Evolutionary conservation across 768 basidiomycete genomes (phyloP).

Genomic region (Sistotremastrum niveocremeum): DNA sequence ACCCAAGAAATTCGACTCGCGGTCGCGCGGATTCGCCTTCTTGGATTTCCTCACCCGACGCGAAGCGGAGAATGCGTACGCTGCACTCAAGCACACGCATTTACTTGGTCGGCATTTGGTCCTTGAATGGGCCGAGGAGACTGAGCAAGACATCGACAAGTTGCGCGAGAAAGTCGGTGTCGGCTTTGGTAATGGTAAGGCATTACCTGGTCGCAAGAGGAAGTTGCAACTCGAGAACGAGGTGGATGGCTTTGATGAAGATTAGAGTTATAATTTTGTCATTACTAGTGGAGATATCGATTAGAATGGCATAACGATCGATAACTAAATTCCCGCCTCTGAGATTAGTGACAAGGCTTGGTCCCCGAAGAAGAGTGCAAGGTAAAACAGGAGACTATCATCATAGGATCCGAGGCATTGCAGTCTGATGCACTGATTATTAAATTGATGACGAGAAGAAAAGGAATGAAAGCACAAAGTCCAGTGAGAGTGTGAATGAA

Average conservation of each 20-base stretch:
- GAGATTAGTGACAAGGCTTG: too few species aligned
- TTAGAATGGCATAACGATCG: too few species aligned
- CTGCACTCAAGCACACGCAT: slow-evolving; percentile 83
- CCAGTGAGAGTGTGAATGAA: too few species aligned
- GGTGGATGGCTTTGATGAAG: slow-evolving; percentile 20
- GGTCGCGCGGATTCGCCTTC: slow-evolving; percentile 91
- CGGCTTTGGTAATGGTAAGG: slow-evolving; percentile 55
- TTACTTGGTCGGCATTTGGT: slow-evolving; percentile 92
- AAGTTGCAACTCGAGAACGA: slow-evolving; percentile 44
- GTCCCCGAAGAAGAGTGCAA: too few species aligned
- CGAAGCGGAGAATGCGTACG: slow-evolving; percentile 84
- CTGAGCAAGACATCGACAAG: slow-evolving; percentile 61
- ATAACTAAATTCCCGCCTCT: too few species aligned
- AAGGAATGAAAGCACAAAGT: too few species aligned
- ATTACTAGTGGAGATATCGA: neutral
- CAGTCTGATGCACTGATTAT: too few species aligned
- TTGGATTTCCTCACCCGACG: slow-evolving; percentile 82
- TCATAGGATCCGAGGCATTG: too few species aligned
- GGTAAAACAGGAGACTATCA: too few species aligned
- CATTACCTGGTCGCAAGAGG: slow-evolving; percentile 61
- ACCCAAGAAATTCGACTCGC: slow-evolving; percentile 81
- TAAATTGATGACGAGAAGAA: too few species aligned
- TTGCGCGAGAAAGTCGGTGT: slow-evolving; percentile 71
- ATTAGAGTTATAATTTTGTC: slow-evolving; percentile 1
- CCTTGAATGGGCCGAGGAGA: slow-evolving; percentile 85